Evolutionary conservation across 352 stramenopile genomes (phyloP).

Genomic region (Pythium guiyangense): DNA sequence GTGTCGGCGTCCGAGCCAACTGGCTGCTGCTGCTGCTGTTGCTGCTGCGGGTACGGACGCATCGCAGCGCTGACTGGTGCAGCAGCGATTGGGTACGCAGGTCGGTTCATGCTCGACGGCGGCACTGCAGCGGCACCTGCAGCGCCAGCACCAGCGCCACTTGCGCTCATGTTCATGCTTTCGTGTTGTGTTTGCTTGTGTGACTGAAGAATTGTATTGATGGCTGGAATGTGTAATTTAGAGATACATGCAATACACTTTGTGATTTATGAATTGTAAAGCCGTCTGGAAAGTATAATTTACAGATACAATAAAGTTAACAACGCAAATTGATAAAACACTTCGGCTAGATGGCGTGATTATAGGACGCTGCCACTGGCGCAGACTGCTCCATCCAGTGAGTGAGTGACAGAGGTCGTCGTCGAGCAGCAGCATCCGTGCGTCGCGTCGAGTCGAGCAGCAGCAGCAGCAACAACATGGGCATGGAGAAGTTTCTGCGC

Average conservation of each 20-base stretch:
- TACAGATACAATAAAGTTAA: too few species aligned
- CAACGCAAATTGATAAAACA: too few species aligned
- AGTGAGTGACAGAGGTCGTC: too few species aligned
- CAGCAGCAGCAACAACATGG: conserved; percentile 13
- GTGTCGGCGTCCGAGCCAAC: conserved; percentile 23
- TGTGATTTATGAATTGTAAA: too few species aligned
- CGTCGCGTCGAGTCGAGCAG: conserved; percentile 10
- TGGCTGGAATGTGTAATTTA: too few species aligned
- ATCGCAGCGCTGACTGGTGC: conserved; percentile 2
- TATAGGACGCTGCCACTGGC: too few species aligned
- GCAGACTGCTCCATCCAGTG: too few species aligned
- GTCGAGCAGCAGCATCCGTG: conserved; percentile 3
- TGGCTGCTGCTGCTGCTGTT: not conserved
- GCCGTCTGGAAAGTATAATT: too few species aligned
- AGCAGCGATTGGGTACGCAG: not conserved
- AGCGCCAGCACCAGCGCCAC: not conserved
- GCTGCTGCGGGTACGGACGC: conserved; percentile 22
- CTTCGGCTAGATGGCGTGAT: too few species aligned
- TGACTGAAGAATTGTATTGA: too few species aligned
- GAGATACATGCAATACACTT: too few species aligned
- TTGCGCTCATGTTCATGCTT: conserved; percentile 4
- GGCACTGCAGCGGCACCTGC: too few species aligned
- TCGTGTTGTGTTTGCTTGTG: not conserved
- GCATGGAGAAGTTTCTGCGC: conserved; percentile 71
- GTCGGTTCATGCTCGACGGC: conserved; percentile 18